phyloP scores from a whole-genome alignment of 23 red algal genomes.

The Gracilaria domingensis region DNA sequence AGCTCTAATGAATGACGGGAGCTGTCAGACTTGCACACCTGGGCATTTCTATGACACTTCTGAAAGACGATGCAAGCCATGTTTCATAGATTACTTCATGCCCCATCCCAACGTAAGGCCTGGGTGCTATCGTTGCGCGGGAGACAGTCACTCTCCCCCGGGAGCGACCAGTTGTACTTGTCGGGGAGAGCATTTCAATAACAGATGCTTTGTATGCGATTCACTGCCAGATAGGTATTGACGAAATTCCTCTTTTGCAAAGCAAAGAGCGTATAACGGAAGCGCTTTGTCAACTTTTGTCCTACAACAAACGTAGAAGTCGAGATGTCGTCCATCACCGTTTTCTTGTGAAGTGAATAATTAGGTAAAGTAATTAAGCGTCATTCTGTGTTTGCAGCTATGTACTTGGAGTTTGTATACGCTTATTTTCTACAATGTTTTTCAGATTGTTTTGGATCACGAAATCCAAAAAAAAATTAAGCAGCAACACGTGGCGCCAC shows the following conservation, averaged over 20 bases:
- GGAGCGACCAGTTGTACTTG: slow-evolving; percentile 1
- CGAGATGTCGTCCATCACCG: no score
- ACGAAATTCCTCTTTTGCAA: not conserved
- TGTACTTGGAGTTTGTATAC: no score
- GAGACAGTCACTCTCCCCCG: not conserved
- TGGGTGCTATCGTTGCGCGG: not conserved
- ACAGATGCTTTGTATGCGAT: not conserved
- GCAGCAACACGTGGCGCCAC: no score
- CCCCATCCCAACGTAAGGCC: not conserved
- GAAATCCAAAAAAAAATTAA: not conserved
- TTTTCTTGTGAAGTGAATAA: no score
- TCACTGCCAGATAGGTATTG: not conserved
- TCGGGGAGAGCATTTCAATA: not conserved
- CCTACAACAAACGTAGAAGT: no score
- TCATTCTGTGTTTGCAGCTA: no score
- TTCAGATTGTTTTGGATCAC: not conserved
- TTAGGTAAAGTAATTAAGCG: no score
- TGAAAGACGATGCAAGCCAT: not conserved
- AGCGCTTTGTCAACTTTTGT: no score
- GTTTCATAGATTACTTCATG: not conserved
- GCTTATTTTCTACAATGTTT: no score
- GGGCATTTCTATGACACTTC: not conserved
- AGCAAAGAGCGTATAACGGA: not conserved
- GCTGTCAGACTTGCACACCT: not conserved
- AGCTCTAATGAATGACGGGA: not conserved